Conservation (phyloP, 305 asterid genomes). For the Fraxinus xanthoxyloides region DNA sequence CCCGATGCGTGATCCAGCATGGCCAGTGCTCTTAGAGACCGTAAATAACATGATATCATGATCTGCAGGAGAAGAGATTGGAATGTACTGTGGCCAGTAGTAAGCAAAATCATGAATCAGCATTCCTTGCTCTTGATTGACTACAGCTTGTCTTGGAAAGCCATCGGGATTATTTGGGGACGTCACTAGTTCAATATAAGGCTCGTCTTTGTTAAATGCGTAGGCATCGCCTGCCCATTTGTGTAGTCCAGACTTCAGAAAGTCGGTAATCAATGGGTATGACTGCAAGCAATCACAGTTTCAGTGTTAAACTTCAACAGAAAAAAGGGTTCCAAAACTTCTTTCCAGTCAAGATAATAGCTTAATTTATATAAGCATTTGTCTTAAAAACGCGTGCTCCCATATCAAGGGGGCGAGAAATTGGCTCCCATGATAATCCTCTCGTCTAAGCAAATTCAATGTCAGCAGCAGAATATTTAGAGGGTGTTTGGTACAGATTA, state of each 20-base stretch:
- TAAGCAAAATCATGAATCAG: constrained; percentile 82
- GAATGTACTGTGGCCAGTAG: constrained; percentile 90
- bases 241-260: constrained; percentile 77
- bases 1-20: constrained; percentile 89
- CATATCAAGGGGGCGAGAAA: not conserved
- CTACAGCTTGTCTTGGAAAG: constrained; percentile 59
- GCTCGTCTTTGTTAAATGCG: constrained; percentile 44
- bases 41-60: constrained; percentile 95
- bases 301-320: not conserved
- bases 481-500: no score
- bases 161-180: constrained; percentile 98
- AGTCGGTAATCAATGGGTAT: constrained; percentile 77
- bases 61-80: constrained; percentile 68
- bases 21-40: constrained; percentile 90
- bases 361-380: not conserved
- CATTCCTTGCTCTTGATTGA: constrained; percentile 49
- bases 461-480: not conserved
- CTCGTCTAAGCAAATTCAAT: not conserved
- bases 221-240: constrained; percentile 84
- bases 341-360: not conserved
- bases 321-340: not conserved
- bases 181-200: constrained; percentile 82
- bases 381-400: not conserved
- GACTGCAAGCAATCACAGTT: constrained; percentile 48
- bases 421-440: not conserved